These are phyloP conservation scores for Parasitella parasitica DNA, from an alignment of 371 early-diverging fungal genomes.

Conservation along the genomic window DNA sequence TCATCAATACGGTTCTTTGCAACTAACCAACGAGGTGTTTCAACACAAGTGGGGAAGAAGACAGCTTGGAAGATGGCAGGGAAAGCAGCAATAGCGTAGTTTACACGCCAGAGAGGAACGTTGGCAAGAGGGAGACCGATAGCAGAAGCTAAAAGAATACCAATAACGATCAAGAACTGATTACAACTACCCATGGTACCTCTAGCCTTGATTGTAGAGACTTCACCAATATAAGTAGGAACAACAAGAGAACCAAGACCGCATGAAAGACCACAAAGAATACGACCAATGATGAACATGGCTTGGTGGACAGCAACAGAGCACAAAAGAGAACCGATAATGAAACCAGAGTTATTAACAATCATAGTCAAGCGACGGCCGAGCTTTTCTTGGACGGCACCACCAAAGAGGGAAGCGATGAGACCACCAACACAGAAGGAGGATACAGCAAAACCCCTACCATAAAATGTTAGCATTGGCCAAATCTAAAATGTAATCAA, in stretches of 20 bases:
- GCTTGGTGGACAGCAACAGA: constrained; percentile 49
- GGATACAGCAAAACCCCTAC: constrained; percentile 59
- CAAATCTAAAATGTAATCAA: too few relatives aligned
- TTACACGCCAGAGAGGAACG: constrained; percentile 69
- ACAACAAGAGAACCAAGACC: constrained; percentile 77
- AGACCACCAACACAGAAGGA: constrained; percentile 72
- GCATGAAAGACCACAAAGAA: constrained; percentile 77
- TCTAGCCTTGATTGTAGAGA: constrained; percentile 67
- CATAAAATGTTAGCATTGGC: not conserved
- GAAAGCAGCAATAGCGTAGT: constrained; percentile 61
- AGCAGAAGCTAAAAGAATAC: constrained; percentile 66
- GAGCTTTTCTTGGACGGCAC: constrained; percentile 48
- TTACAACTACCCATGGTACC: constrained; percentile 59
- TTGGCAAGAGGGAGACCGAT: constrained; percentile 59
- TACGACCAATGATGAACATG: constrained; percentile 74
- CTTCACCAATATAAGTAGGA: constrained; percentile 81
- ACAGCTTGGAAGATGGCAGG: constrained; percentile 68
- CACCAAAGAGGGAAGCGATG: constrained; percentile 64
- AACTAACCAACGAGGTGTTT: constrained; percentile 74
- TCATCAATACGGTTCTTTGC: constrained; percentile 56
- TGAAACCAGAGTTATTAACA: constrained; percentile 57
- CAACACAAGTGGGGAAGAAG: constrained; percentile 67
- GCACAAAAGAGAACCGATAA: constrained; percentile 65
- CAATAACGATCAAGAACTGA: constrained; percentile 57
- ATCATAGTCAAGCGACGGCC: constrained; percentile 69